These are phyloP conservation scores for Rosellinia necatrix DNA, from an alignment of 2,329 filamentous ascomycete genomes.

Conservation along the genomic window DNA sequence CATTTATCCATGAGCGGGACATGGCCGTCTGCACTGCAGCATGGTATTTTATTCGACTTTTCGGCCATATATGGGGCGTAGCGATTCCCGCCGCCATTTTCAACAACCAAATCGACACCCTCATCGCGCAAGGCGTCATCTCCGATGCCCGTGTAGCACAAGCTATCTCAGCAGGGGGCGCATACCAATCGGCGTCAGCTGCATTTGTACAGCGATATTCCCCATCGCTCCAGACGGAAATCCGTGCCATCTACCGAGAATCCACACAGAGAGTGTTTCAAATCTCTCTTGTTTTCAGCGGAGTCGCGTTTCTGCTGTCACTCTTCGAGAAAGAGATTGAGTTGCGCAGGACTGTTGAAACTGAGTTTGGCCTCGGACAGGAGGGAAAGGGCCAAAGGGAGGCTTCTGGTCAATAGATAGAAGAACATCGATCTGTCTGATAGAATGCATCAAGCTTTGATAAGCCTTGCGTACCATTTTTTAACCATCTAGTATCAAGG, in stretches of 20 bases:
- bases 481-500: too few species aligned
- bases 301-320: conserved; percentile 40
- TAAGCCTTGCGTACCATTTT: too few species aligned
- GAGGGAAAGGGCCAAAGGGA: too few species aligned
- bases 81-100: conserved; percentile 40
- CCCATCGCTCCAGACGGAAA: conserved; percentile 30
- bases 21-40: conserved; percentile 36
- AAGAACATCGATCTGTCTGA: too few species aligned
- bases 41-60: conserved; percentile 40
- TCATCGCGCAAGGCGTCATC: too few species aligned
- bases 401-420: too few species aligned
- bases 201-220: conserved; percentile 27
- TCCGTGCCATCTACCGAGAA: conserved; percentile 42
- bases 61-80: conserved; percentile 41
- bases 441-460: too few species aligned
- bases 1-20: conserved; percentile 37
- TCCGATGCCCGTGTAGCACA: too few species aligned
- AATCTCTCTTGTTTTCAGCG: conserved; percentile 41
- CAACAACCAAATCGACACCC: too few species aligned
- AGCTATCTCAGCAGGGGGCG: conserved; percentile 27
- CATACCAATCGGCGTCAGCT: conserved; percentile 29
- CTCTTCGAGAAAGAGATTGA: conserved; percentile 44
- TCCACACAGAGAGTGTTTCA: conserved; percentile 46
- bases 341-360: conserved; percentile 45
- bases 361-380: conserved; percentile 47